A percentile compares a stretch with the other conserved stretches of the same genome.
phyloP scores from a whole-genome alignment of 306 rosid species.

The Malus asiatica region DNA sequence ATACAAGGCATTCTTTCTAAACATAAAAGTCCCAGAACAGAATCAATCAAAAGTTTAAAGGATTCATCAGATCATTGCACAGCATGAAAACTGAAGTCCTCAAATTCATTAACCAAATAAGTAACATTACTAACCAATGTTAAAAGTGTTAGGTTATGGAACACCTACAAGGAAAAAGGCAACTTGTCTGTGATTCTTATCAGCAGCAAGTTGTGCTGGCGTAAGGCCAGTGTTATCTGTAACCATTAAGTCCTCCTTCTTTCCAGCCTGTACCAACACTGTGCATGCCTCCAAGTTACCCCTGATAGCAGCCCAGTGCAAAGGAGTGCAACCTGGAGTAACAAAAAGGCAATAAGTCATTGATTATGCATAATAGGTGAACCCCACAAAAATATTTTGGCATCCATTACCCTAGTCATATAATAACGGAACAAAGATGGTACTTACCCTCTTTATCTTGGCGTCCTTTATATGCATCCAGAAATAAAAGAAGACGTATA shows the following conservation, averaged over 20 bases:
- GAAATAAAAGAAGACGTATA: conserved; percentile 84
- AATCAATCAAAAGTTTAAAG: neutral
- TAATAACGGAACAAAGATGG: neutral
- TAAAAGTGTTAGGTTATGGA: conserved; percentile 32
- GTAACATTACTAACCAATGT: conserved; percentile 30
- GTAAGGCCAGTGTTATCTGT: conserved; percentile 96
- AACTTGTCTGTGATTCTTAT: conserved; percentile 95
- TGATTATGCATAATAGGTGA: conserved; percentile 7
- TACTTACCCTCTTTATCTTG: conserved; percentile 93
- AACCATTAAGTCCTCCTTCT: conserved; percentile 85
- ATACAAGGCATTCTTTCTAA: neutral
- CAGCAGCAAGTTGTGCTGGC: conserved; percentile 95
- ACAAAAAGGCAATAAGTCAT: conserved; percentile 6
- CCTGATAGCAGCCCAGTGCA: conserved; percentile 97
- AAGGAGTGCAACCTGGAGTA: conserved; percentile 85
- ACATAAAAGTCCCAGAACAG: neutral
- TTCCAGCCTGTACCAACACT: conserved; percentile 94
- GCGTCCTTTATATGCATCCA: conserved; percentile 81
- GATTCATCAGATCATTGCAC: neutral
- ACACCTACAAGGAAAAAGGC: conserved; percentile 98
- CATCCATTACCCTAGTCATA: neutral
- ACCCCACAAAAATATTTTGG: neutral
- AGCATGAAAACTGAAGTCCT: neutral
- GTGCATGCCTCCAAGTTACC: conserved; percentile 98
- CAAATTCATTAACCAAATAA: neutral